These are phyloP conservation scores for Salvia rosmarinus DNA, from an alignment of 257 asterid genomes.

Conservation along the genomic window DNA sequence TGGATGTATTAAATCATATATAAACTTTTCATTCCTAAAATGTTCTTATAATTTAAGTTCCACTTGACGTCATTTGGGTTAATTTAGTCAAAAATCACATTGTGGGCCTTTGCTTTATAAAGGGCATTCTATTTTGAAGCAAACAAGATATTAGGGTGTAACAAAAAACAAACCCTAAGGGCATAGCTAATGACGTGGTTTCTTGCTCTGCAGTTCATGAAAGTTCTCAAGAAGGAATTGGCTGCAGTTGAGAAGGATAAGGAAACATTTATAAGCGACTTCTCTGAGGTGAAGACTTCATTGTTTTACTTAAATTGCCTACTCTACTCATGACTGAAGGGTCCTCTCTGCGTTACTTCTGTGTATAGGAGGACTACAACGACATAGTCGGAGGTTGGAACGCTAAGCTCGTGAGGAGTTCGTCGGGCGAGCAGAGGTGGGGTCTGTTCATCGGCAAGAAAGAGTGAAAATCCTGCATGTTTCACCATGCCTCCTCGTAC, in stretches of 20 bases:
- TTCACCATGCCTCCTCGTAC: neutral
- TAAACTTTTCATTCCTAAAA: no score
- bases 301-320: neutral
- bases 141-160: no score
- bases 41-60: no score
- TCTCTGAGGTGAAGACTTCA: slow-evolving; percentile 70
- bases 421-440: slow-evolving; percentile 97
- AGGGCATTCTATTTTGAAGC: no score
- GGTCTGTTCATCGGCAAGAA: slow-evolving; percentile 88
- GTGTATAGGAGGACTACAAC: slow-evolving; percentile 50
- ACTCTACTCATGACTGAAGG: neutral
- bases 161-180: no score
- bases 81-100: no score
- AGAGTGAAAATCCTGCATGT: slow-evolving; percentile 38
- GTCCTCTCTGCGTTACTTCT: neutral
- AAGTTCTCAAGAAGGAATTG: slow-evolving; percentile 79
- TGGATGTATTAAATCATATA: no score
- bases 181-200: neutral
- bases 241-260: slow-evolving; percentile 69
- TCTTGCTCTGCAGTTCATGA: slow-evolving; percentile 63
- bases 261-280: slow-evolving; percentile 70
- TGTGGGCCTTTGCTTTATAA: no score
- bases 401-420: slow-evolving; percentile 70
- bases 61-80: no score
- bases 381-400: slow-evolving; percentile 91